These are phyloP conservation scores for Calvatia gigantea DNA, from an alignment of 768 basidiomycete genomes.

Conservation along the genomic window DNA sequence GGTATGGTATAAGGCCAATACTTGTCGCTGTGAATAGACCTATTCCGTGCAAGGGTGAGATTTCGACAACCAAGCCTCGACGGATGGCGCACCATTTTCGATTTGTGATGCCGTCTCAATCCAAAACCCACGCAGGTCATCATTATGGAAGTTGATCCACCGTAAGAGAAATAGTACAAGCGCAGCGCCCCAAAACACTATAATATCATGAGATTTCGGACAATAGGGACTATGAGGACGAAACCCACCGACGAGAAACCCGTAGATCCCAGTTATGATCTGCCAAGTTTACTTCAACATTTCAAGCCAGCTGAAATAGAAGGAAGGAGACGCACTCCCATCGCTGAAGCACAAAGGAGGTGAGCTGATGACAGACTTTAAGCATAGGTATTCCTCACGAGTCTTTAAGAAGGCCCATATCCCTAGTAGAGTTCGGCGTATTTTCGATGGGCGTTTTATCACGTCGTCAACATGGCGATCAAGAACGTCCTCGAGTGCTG, in stretches of 20 bases:
- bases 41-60: conserved; percentile 19
- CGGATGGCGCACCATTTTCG: conserved; percentile 65
- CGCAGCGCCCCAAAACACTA: conserved; percentile 85
- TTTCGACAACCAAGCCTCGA: no score
- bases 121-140: conserved; percentile 74
- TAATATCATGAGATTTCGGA: conserved; percentile 4
- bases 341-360: conserved; percentile 34
- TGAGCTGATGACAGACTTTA: neutral
- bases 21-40: conserved; percentile 80
- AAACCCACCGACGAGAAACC: conserved; percentile 61
- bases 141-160: conserved; percentile 69
- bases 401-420: conserved; percentile 85
- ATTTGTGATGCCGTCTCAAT: conserved; percentile 76
- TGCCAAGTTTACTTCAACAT: conserved; percentile 20
- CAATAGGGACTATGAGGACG: neutral
- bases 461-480: conserved; percentile 81
- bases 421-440: conserved; percentile 59
- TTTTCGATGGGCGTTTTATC: conserved; percentile 55
- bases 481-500: conserved; percentile 41
- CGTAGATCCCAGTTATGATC: conserved; percentile 71
- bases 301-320: neutral
- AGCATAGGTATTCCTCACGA: conserved; percentile 40
- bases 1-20: conserved; percentile 74
- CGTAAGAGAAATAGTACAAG: conserved; percentile 70
- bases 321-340: conserved; percentile 50